Evolutionary conservation across 2,329 filamentous ascomycete species (phyloP).

Genomic region (Venturia asperata): DNA sequence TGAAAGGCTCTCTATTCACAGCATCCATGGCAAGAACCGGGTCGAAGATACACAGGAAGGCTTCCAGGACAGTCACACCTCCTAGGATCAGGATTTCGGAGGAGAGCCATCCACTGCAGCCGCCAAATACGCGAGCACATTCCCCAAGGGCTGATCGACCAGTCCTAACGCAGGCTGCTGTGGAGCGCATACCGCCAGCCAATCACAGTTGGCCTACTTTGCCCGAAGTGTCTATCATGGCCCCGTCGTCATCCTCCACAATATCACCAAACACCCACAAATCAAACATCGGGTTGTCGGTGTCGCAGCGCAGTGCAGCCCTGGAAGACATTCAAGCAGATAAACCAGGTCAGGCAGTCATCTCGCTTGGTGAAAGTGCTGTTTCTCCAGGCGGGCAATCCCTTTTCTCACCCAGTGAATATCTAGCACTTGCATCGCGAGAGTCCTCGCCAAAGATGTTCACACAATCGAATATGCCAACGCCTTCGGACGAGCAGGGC

Average conservation of each 20-base stretch:
- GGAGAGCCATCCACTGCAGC: neutral
- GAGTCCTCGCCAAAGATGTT: neutral
- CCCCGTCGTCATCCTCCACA: neutral
- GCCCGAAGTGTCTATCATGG: neutral
- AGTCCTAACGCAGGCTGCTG: neutral
- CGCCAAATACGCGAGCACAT: neutral
- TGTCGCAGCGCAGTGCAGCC: neutral
- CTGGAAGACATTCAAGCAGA: neutral
- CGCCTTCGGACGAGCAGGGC: neutral
- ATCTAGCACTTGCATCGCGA: neutral
- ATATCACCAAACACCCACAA: neutral
- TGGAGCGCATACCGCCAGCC: neutral
- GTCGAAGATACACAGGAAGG: neutral
- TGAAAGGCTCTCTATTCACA: neutral
- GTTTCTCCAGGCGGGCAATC: constrained; percentile 2
- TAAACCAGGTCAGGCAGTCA: neutral
- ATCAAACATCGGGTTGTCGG: neutral
- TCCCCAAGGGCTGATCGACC: neutral
- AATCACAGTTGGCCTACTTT: neutral
- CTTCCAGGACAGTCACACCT: neutral
- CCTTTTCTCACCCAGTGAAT: neutral
- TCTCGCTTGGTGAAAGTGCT: neutral
- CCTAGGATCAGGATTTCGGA: constrained; percentile 5
- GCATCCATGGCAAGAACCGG: neutral
- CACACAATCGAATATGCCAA: constrained; percentile 5